These are phyloP conservation scores for Clitocybe nebularis DNA, from an alignment of 1,284 basidiomycete genomes.

Conservation along the genomic window DNA sequence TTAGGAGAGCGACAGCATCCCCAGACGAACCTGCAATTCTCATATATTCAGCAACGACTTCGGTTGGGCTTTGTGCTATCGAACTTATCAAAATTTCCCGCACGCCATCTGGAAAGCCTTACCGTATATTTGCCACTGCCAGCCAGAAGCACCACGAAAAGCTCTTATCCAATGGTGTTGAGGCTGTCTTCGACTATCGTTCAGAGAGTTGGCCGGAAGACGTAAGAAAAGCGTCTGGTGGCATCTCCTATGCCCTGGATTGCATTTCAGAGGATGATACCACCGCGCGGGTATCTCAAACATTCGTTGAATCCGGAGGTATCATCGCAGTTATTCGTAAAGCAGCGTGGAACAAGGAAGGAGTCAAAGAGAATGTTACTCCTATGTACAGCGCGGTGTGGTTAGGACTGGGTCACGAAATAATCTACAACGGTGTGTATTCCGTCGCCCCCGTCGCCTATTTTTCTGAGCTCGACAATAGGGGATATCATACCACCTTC, in stretches of 20 bases:
- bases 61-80: slow-evolving; percentile 26
- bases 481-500: slow-evolving; percentile 15
- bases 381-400: slow-evolving; percentile 28
- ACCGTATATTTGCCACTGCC: slow-evolving; percentile 27
- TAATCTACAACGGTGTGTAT: slow-evolving; percentile 20
- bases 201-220: slow-evolving; percentile 26
- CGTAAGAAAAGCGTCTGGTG: slow-evolving; percentile 22
- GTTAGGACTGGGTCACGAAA: slow-evolving; percentile 28
- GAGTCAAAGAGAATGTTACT: slow-evolving; percentile 21
- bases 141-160: slow-evolving; percentile 24
- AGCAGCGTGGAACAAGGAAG: slow-evolving; percentile 22
- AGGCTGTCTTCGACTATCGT: slow-evolving; percentile 28
- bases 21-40: slow-evolving; percentile 21
- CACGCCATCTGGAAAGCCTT: slow-evolving; percentile 21
- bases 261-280: slow-evolving; percentile 30
- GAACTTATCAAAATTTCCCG: slow-evolving; percentile 21
- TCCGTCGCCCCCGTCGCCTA: background rate
- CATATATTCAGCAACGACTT: slow-evolving; percentile 26
- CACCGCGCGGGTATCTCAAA: slow-evolving; percentile 26
- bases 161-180: slow-evolving; percentile 23
- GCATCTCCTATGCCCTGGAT: slow-evolving; percentile 27
- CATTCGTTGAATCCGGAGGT: slow-evolving; percentile 22
- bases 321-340: slow-evolving; percentile 28
- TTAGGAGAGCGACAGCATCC: slow-evolving; percentile 12
- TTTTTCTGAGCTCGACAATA: background rate